phyloP scores from a whole-genome alignment of 495 filamentous ascomycete genomes.

The Daldinia grandis region DNA sequence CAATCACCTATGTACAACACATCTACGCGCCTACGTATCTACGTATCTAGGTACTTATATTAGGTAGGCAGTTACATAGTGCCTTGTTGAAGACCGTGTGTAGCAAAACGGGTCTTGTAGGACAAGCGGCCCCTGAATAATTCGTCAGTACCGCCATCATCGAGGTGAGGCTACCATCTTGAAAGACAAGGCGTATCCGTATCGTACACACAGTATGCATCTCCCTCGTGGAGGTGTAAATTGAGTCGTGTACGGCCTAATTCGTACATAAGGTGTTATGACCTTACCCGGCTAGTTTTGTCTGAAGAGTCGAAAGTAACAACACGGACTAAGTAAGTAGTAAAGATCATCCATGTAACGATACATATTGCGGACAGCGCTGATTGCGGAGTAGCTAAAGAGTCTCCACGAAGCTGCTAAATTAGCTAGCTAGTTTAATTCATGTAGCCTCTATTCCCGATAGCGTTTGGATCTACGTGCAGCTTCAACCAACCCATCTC shows the following conservation, averaged over 20 bases:
- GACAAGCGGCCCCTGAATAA: background rate
- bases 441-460: constrained; percentile 20
- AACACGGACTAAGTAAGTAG: constrained; percentile 6
- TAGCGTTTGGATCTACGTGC: constrained; percentile 22
- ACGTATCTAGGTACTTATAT: background rate
- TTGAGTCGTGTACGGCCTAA: background rate
- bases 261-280: background rate
- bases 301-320: background rate
- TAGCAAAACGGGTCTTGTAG: background rate
- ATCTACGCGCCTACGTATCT: background rate
- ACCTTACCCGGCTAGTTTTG: background rate
- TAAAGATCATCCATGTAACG: constrained; percentile 14
- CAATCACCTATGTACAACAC: background rate
- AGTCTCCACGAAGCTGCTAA: constrained; percentile 24
- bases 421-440: constrained; percentile 26
- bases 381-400: constrained; percentile 12
- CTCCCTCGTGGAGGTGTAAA: background rate
- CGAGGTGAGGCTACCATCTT: background rate
- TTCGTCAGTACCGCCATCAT: background rate
- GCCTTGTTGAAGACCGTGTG: background rate
- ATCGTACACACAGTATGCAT: background rate
- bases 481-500: constrained; percentile 7
- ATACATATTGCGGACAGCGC: constrained; percentile 22
- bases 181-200: background rate
- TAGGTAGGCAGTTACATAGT: too few relatives aligned